Percentiles rank a stretch among this genome's conserved stretches.
These are phyloP conservation scores for Candida hispaniensis DNA, from an alignment of 805 yeast genomes.

Conservation along the genomic window DNA sequence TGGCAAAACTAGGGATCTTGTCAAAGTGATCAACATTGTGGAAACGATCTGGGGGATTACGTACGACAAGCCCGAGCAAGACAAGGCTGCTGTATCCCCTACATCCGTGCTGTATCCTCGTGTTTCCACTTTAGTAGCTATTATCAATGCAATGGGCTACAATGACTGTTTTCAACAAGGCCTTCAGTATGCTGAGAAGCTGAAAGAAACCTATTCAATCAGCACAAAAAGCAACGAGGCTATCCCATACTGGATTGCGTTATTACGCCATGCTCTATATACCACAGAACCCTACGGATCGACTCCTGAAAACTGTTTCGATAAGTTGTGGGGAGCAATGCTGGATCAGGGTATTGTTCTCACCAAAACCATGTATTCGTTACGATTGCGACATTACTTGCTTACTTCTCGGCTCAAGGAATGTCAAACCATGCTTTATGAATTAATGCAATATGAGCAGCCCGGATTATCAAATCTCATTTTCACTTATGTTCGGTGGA, in stretches of 20 bases:
- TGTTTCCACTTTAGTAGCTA: conserved; percentile 21
- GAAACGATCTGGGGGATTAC: conserved; percentile 26
- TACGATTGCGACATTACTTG: conserved; percentile 7
- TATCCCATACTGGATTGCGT: conserved; percentile 2
- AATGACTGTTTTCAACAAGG: conserved; percentile 23
- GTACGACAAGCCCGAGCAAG: conserved; percentile 6
- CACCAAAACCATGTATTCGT: not conserved
- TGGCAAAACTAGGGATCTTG: conserved; percentile 25
- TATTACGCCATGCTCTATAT: conserved; percentile 7
- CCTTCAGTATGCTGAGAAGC: conserved; percentile 17
- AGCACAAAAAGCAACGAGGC: too few relatives aligned
- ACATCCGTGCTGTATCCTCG: conserved; percentile 20
- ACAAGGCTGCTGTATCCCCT: conserved; percentile 1
- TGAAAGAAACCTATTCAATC: conserved; percentile 1
- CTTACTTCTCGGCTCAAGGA: too few relatives aligned
- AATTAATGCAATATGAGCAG: too few relatives aligned
- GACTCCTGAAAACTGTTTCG: not conserved
- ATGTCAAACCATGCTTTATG: too few relatives aligned
- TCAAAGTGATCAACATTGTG: conserved; percentile 20
- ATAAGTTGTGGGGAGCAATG: not conserved
- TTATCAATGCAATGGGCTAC: conserved; percentile 24
- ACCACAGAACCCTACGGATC: conserved; percentile 5
- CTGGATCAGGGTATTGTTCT: conserved; percentile 3
- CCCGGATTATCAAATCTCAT: too few relatives aligned
- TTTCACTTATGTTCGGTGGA: too few relatives aligned